Conservation (phyloP, 2,329 filamentous ascomycete species). For the Cryphonectria radicalis region DNA sequence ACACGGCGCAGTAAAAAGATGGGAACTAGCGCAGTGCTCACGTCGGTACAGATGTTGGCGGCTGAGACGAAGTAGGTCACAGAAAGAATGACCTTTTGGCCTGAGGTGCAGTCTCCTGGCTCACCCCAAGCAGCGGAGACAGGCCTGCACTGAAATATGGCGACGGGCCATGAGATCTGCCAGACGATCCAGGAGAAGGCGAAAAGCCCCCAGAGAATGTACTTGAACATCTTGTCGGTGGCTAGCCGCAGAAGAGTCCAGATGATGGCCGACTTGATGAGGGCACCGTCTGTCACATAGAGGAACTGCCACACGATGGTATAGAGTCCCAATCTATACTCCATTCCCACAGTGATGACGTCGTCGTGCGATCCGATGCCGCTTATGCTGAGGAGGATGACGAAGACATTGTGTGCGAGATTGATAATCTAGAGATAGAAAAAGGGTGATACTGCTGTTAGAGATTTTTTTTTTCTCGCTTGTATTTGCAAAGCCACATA, state of each 20-base stretch:
- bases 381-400: slow-evolving; percentile 24
- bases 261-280: slow-evolving; percentile 30
- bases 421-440: slow-evolving; percentile 17
- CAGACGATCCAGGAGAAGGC: slow-evolving; percentile 26
- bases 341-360: slow-evolving; percentile 27
- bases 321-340: slow-evolving; percentile 25
- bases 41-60: slow-evolving; percentile 30
- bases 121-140: slow-evolving; percentile 29
- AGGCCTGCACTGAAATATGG: slow-evolving; percentile 30
- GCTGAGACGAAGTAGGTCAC: slow-evolving; percentile 30
- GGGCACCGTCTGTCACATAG: slow-evolving; percentile 28
- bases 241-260: slow-evolving; percentile 27
- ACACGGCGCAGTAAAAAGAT: slow-evolving; percentile 28
- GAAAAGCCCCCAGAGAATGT: slow-evolving; percentile 27
- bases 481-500: background rate
- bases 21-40: slow-evolving; percentile 25
- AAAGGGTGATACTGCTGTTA: background rate
- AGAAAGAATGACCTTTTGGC: slow-evolving; percentile 26
- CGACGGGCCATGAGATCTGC: slow-evolving; percentile 30
- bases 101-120: slow-evolving; percentile 28
- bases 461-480: background rate
- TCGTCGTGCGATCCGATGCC: slow-evolving; percentile 30
- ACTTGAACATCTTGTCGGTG: slow-evolving; percentile 21
- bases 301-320: slow-evolving; percentile 29
- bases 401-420: slow-evolving; percentile 26